Conservation (phyloP, 169 alveolate species). For the Eimeria necatrix region DNA sequence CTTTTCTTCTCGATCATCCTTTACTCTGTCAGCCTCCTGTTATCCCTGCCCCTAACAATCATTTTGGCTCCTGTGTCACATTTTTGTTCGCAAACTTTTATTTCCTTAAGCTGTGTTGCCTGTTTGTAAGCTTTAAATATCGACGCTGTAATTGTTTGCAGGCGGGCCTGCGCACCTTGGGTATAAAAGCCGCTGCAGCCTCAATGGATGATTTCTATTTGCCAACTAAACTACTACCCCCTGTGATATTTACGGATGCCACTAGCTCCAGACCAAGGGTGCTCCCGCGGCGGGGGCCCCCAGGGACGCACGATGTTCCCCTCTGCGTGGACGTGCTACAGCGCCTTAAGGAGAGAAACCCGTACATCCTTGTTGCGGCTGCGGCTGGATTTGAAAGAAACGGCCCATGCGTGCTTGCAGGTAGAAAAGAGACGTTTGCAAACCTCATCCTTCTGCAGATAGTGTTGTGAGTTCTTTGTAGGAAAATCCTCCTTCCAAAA, state of each 20-base stretch:
- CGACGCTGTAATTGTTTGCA: not conserved
- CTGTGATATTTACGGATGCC: not conserved
- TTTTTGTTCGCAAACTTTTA: not conserved
- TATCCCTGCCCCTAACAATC: not conserved
- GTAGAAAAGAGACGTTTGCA: too few relatives aligned
- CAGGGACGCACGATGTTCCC: slow-evolving; percentile 39
- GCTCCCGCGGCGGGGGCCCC: slow-evolving; percentile 61
- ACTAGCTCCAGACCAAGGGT: not conserved
- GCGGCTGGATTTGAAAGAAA: not conserved
- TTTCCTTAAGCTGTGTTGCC: not conserved
- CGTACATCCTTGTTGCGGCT: slow-evolving; percentile 11
- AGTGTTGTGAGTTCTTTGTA: not conserved
- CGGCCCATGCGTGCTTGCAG: too few relatives aligned
- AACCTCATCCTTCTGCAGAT: not conserved
- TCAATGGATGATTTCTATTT: slow-evolving; percentile 60
- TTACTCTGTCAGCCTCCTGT: not conserved
- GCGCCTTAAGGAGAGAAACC: slow-evolving; percentile 23
- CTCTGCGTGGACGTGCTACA: slow-evolving; percentile 10
- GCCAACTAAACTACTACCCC: slow-evolving; percentile 34
- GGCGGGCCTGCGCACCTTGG: slow-evolving; percentile 51
- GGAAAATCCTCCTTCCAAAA: slow-evolving; percentile 31
- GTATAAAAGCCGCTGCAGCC: slow-evolving; percentile 41
- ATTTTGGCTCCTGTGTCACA: not conserved
- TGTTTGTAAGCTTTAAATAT: not conserved
- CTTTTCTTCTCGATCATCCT: not conserved